Evolutionary conservation across 2,329 filamentous ascomycete species (phyloP).

Genomic region (Stemphylium beticola): DNA sequence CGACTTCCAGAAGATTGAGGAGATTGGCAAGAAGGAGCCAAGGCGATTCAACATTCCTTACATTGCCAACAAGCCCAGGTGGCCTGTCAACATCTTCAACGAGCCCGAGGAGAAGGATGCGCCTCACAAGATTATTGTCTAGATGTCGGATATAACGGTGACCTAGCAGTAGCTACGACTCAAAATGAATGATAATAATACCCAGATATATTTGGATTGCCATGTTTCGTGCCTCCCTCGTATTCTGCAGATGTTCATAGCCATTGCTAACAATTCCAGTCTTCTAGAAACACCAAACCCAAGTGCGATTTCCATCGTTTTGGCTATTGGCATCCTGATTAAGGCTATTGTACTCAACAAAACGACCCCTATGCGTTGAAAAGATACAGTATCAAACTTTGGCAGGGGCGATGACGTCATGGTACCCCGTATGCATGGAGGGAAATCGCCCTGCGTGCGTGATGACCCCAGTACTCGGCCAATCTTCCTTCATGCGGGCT

Average conservation of each 20-base stretch:
- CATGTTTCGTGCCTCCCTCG: too few species aligned
- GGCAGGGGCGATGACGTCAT: too few species aligned
- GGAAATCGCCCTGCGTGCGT: too few species aligned
- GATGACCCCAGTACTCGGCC: too few species aligned
- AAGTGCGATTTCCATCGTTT: too few species aligned
- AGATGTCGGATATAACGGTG: not conserved
- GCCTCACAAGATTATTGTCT: slow-evolving; percentile 53
- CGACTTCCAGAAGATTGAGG: slow-evolving; percentile 43
- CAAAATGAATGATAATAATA: not conserved
- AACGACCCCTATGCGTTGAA: too few species aligned
- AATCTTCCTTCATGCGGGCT: too few species aligned
- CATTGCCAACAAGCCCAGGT: slow-evolving; percentile 57
- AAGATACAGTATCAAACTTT: too few species aligned
- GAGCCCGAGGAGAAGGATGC: slow-evolving; percentile 61
- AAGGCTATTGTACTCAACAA: too few species aligned
- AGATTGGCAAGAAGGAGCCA: slow-evolving; percentile 66
- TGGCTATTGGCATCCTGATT: too few species aligned
- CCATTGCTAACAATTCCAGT: not conserved
- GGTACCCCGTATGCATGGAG: too few species aligned
- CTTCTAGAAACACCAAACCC: not conserved
- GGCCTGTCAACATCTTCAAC: slow-evolving; percentile 64
- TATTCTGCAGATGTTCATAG: not conserved
- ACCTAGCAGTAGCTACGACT: not conserved
- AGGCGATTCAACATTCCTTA: slow-evolving; percentile 59
- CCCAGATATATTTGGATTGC: not conserved